Conservation (phyloP, 352 stramenopile species). For the Peronospora destructor region DNA sequence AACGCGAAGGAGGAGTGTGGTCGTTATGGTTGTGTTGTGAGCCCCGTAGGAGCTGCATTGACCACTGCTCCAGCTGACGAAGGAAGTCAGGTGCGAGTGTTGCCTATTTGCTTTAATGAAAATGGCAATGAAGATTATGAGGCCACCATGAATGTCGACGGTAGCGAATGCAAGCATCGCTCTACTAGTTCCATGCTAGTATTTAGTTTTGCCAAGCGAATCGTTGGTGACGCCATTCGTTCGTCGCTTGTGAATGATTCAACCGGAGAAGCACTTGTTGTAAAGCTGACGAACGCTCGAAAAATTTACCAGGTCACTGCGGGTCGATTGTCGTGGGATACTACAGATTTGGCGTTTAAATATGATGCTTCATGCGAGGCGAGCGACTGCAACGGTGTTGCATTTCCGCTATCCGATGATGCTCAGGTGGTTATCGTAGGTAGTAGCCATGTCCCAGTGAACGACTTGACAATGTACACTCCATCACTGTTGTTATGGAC, state of each 20-base stretch:
- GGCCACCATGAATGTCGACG: conserved; percentile 27
- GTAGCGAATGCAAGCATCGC: conserved; percentile 16
- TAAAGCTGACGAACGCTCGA: conserved; percentile 37
- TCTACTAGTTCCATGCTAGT: conserved; percentile 40
- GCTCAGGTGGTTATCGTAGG: conserved; percentile 28
- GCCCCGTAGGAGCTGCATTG: conserved; percentile 26
- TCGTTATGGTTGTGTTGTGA: conserved; percentile 39
- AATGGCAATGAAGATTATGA: conserved; percentile 29
- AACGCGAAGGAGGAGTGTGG: conserved; percentile 56
- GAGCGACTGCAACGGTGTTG: conserved; percentile 27
- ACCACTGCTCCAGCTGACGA: conserved; percentile 31
- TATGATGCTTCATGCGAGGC: conserved; percentile 29
- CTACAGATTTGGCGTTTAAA: conserved; percentile 24
- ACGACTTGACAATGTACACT: conserved; percentile 27
- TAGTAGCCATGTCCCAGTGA: conserved; percentile 24
- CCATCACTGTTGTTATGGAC: conserved; percentile 28
- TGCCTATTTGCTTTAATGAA: conserved; percentile 35
- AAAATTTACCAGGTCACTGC: conserved; percentile 47
- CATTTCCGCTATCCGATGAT: conserved; percentile 17
- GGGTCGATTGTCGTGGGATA: conserved; percentile 35
- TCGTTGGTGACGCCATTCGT: conserved; percentile 37
- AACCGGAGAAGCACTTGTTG: conserved; percentile 10
- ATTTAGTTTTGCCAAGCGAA: conserved; percentile 49
- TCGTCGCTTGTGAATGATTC: conserved; percentile 14
- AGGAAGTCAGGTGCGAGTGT: conserved; percentile 39